Percentiles rank a stretch among this genome's conserved stretches.
These are phyloP conservation scores for Tetracladium marchalianum DNA, from an alignment of 495 filamentous ascomycete species.

Conservation along the genomic window DNA sequence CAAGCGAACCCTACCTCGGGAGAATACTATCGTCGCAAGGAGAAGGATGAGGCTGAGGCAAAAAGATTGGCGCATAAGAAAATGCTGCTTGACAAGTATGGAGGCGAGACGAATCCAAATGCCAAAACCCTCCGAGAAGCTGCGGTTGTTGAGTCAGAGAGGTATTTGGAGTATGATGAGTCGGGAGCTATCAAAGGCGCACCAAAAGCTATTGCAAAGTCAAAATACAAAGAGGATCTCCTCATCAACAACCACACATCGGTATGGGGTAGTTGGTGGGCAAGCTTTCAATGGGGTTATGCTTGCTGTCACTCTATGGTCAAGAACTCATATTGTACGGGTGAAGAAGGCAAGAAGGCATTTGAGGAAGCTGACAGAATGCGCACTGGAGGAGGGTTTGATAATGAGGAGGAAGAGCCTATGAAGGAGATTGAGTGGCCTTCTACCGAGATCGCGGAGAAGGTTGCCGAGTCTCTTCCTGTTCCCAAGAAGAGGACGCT, in stretches of 20 bases:
- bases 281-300: constrained; percentile 93
- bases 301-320: constrained; percentile 86
- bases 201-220: constrained; percentile 63
- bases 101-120: constrained; percentile 56
- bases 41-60: constrained; percentile 57
- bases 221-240: constrained; percentile 86
- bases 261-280: constrained; percentile 98
- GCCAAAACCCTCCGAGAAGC: constrained; percentile 51
- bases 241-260: constrained; percentile 83
- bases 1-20: constrained; percentile 96
- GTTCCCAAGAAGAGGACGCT: constrained; percentile 55
- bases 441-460: constrained; percentile 20
- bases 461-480: constrained; percentile 11
- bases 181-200: constrained; percentile 79
- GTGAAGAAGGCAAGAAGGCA: constrained; percentile 68
- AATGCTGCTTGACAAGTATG: constrained; percentile 75
- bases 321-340: constrained; percentile 97
- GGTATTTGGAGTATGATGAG: constrained; percentile 94
- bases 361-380: constrained; percentile 57
- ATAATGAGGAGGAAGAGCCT: constrained; percentile 13
- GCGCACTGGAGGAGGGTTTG: constrained; percentile 37
- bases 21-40: constrained; percentile 71
- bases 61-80: constrained; percentile 60
- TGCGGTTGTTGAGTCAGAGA: constrained; percentile 69
- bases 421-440: constrained; percentile 26